Percentiles rank a stretch among this genome's conserved stretches.
Evolutionary conservation across 1,284 basidiomycete species (phyloP).

Genomic region (Cryptococcus depauperatus): DNA sequence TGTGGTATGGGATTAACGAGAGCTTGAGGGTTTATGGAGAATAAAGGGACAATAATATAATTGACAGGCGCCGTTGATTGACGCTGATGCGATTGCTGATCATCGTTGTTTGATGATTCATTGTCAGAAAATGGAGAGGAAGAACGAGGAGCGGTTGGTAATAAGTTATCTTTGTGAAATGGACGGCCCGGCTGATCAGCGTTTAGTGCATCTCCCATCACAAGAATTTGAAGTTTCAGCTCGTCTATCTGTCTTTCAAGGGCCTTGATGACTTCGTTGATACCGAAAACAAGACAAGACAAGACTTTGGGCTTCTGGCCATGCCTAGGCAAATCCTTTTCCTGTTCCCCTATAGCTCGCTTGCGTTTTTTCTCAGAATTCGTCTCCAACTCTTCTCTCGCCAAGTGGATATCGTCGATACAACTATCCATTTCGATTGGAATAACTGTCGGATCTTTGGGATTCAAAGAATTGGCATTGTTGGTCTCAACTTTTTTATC

Average conservation of each 20-base stretch:
- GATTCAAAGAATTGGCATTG: neutral
- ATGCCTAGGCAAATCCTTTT: too few relatives aligned
- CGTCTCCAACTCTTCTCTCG: neutral
- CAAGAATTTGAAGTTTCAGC: conserved; percentile 25
- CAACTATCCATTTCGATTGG: too few relatives aligned
- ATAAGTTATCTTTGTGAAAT: conserved; percentile 7
- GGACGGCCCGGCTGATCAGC: conserved; percentile 2
- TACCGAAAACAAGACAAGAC: conserved; percentile 57
- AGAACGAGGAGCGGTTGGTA: conserved; percentile 27
- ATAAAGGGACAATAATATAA: conserved; percentile 34
- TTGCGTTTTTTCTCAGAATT: neutral
- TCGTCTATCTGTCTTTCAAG: conserved; percentile 57
- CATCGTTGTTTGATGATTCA: too few relatives aligned
- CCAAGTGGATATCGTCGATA: too few relatives aligned
- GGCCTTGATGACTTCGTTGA: conserved; percentile 69
- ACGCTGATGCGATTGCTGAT: too few relatives aligned
- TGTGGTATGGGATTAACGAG: conserved; percentile 35
- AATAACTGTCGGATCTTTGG: too few relatives aligned
- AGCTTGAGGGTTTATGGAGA: conserved; percentile 30
- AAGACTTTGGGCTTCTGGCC: conserved; percentile 50
- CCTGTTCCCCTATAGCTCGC: conserved; percentile 4
- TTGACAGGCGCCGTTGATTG: conserved; percentile 15
- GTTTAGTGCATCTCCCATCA: conserved; percentile 37
- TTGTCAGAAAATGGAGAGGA: conserved; percentile 5
- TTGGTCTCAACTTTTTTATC: too few relatives aligned